Evolutionary conservation across 257 asterid species (phyloP).

Genomic region (Cruciata laevipes): DNA sequence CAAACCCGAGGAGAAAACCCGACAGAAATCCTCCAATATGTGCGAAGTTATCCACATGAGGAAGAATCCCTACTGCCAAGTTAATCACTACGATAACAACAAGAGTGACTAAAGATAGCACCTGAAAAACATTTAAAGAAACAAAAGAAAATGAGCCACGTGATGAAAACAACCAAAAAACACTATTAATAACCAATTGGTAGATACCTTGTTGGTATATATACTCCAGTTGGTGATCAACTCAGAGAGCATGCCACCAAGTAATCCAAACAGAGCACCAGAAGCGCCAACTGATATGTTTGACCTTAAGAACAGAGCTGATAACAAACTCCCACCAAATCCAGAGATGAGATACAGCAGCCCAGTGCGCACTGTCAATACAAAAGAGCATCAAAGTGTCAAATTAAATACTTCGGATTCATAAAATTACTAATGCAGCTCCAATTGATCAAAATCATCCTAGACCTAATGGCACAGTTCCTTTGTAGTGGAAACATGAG

Average conservation of each 20-base stretch:
- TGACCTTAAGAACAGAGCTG: slow-evolving; percentile 72
- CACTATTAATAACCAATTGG: background rate
- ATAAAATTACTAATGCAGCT: background rate
- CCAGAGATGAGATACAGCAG: slow-evolving; percentile 78
- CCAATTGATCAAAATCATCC: background rate
- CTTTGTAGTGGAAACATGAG: too few relatives aligned
- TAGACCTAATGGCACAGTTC: too few relatives aligned
- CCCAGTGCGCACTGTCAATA: slow-evolving; percentile 53
- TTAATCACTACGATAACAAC: slow-evolving; percentile 60
- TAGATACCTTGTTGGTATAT: slow-evolving; percentile 70
- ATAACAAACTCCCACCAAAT: slow-evolving; percentile 77
- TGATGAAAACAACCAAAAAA: background rate
- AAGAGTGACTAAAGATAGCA: slow-evolving; percentile 60
- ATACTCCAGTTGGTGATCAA: slow-evolving; percentile 87
- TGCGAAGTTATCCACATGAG: slow-evolving; percentile 91
- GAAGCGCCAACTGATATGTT: slow-evolving; percentile 96
- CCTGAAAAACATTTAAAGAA: slow-evolving; percentile 32
- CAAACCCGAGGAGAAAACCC: slow-evolving; percentile 82
- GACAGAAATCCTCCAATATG: slow-evolving; percentile 86
- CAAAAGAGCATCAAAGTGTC: background rate
- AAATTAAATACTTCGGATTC: slow-evolving; percentile 1
- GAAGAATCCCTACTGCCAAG: slow-evolving; percentile 79
- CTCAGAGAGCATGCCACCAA: slow-evolving; percentile 92
- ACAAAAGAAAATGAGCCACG: background rate
- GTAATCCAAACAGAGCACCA: slow-evolving; percentile 84